Conservation (phyloP, 1,284 basidiomycete genomes). For the Apiotrichum montevideense region DNA sequence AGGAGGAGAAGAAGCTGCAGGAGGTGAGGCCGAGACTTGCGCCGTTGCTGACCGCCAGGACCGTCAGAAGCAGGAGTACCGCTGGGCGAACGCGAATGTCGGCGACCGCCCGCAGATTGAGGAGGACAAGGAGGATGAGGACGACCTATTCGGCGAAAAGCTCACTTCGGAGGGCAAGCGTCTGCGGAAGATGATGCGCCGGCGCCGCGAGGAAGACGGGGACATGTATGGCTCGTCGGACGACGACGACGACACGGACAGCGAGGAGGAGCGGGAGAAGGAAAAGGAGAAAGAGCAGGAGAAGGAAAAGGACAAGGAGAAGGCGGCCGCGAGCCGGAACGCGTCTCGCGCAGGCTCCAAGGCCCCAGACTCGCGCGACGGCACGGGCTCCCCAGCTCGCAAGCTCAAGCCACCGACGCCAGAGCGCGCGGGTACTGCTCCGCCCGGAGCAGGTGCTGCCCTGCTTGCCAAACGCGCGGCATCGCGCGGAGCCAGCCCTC, state of each 20-base stretch:
- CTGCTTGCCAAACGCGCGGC: conserved; percentile 36
- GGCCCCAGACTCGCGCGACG: conserved; percentile 16
- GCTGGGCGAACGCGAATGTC: conserved; percentile 39
- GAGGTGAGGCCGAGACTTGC: conserved; percentile 19
- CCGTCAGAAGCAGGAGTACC: conserved; percentile 36
- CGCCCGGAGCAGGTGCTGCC: conserved; percentile 33
- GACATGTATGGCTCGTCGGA: conserved; percentile 15
- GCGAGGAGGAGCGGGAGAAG: conserved; percentile 7
- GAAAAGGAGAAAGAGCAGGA: conserved; percentile 27
- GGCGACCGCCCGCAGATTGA: conserved; percentile 41
- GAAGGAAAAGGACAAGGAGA: conserved; percentile 11
- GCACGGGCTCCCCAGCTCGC: conserved; percentile 19
- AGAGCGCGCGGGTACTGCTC: conserved; percentile 28
- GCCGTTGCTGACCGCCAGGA: conserved; percentile 18
- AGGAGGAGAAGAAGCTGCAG: conserved; percentile 37
- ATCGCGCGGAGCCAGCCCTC: conserved; percentile 28
- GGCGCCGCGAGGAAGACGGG: conserved; percentile 19
- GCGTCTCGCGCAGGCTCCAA: conserved; percentile 9
- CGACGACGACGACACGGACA: conserved; percentile 12
- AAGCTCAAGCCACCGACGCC: conserved; percentile 11
- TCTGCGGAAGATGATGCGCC: conserved; percentile 32
- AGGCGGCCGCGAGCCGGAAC: conserved; percentile 14
- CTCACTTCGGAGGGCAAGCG: conserved; percentile 35
- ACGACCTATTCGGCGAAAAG: conserved; percentile 32
- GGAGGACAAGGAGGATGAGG: conserved; percentile 24